phyloP scores from a whole-genome alignment of 2,329 filamentous ascomycete species.

The Aspergillus quadricinctus region DNA sequence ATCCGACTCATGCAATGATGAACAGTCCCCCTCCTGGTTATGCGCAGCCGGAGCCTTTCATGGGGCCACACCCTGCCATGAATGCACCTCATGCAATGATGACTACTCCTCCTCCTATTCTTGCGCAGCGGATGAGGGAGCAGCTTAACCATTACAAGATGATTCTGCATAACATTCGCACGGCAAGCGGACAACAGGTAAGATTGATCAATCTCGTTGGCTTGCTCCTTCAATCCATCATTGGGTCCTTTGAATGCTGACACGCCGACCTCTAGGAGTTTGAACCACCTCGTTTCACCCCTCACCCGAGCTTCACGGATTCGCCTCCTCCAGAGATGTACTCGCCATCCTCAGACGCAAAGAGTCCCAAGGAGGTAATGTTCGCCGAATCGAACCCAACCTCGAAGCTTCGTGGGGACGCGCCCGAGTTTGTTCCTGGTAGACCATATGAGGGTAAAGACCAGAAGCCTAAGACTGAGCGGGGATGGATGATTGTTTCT shows the following conservation, averaged over 20 bases:
- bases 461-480: not conserved
- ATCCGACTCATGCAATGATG: not conserved
- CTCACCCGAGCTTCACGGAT: not conserved
- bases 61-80: not conserved
- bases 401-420: conserved; percentile 17
- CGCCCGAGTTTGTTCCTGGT: conserved; percentile 18
- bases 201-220: not conserved
- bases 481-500: not conserved
- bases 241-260: not conserved
- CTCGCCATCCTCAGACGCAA: not conserved
- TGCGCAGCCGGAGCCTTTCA: not conserved
- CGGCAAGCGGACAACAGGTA: not conserved
- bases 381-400: not conserved
- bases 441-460: not conserved
- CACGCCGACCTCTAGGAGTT: not conserved
- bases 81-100: not conserved
- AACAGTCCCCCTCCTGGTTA: not conserved
- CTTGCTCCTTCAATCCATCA: not conserved
- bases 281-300: not conserved
- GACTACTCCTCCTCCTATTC: not conserved
- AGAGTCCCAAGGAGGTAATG: not conserved
- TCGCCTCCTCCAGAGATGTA: not conserved
- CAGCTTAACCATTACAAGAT: not conserved
- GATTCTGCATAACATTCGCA: not conserved
- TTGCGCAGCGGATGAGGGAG: not conserved